These are phyloP conservation scores for Didymella keratinophila DNA, from an alignment of 2,329 filamentous ascomycete species.

Conservation along the genomic window DNA sequence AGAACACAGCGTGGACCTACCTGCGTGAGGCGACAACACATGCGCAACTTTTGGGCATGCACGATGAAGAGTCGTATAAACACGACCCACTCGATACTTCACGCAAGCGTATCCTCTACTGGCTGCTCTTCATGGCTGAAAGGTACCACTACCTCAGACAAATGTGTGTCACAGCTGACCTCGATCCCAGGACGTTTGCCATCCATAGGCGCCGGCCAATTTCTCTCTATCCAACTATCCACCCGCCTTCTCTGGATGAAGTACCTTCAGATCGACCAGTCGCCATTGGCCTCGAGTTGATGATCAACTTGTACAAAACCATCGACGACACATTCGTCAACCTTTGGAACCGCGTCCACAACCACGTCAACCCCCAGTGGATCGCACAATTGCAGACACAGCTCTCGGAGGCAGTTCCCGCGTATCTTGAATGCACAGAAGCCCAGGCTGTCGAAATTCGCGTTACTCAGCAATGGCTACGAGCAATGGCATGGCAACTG, in stretches of 20 bases:
- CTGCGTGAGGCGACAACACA: constrained; percentile 68
- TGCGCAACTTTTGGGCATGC: constrained; percentile 65
- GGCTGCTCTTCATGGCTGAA: constrained; percentile 70
- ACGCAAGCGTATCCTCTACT: constrained; percentile 65
- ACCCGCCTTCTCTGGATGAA: constrained; percentile 59
- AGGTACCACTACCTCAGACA: constrained; percentile 50
- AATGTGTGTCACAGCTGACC: constrained; percentile 6
- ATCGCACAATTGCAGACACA: constrained; percentile 59
- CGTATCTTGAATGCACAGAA: constrained; percentile 66
- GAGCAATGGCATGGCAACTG: constrained; percentile 75
- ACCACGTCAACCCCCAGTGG: constrained; percentile 57
- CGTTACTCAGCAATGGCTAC: constrained; percentile 74
- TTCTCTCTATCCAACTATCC: constrained; percentile 67
- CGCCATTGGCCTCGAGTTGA: constrained; percentile 65
- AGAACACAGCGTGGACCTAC: constrained; percentile 69
- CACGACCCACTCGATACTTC: constrained; percentile 61
- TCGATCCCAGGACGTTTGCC: constrained; percentile 63
- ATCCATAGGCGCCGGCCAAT: constrained; percentile 70
- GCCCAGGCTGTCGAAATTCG: constrained; percentile 74
- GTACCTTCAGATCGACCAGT: constrained; percentile 63
- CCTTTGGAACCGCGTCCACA: constrained; percentile 67
- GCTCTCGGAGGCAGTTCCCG: constrained; percentile 61
- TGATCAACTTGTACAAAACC: constrained; percentile 68
- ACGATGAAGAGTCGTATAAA: constrained; percentile 65
- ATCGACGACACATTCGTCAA: constrained; percentile 70